phyloP scores from a whole-genome alignment of 2,329 filamentous ascomycete species.

The Fusarium sp. region DNA sequence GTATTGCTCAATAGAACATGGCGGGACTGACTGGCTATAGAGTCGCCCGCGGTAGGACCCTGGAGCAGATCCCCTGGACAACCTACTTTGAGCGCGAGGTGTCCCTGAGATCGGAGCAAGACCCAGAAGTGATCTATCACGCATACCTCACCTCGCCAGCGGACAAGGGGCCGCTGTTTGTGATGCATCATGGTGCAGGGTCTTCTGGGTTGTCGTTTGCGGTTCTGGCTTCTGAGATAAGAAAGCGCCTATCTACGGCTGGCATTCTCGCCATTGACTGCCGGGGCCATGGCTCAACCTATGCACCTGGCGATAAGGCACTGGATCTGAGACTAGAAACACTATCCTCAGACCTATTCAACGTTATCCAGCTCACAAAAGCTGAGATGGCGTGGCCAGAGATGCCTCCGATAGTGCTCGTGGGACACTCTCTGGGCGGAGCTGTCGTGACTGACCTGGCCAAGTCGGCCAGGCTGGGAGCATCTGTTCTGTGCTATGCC shows the following conservation, averaged over 20 bases:
- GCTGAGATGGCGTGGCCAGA: conserved; percentile 75
- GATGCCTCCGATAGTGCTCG: conserved; percentile 80
- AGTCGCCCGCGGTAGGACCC: conserved; percentile 62
- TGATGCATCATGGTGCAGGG: conserved; percentile 94
- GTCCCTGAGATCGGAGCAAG: conserved; percentile 67
- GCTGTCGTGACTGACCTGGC: conserved; percentile 90
- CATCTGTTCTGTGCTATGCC: conserved; percentile 81
- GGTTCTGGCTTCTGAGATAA: conserved; percentile 79
- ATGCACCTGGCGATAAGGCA: conserved; percentile 53
- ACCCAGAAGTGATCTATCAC: conserved; percentile 73
- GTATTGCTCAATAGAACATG: conserved; percentile 16
- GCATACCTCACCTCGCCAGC: conserved; percentile 87
- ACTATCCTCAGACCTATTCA: conserved; percentile 77
- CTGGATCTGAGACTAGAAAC: conserved; percentile 78
- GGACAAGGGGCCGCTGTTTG: conserved; percentile 81
- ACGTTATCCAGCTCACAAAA: conserved; percentile 75
- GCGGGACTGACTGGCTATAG: conserved; percentile 51
- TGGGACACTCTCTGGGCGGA: conserved; percentile 93
- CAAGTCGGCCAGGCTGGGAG: conserved; percentile 71
- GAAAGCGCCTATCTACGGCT: conserved; percentile 78
- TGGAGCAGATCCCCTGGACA: conserved; percentile 82
- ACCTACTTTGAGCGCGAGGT: conserved; percentile 92
- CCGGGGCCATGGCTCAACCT: conserved; percentile 83
- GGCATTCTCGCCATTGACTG: conserved; percentile 89
- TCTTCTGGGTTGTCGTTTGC: conserved; percentile 95